A percentile compares a stretch with the other conserved stretches of the same genome.
phyloP scores from a whole-genome alignment of 2,329 filamentous ascomycete genomes.

The Alternaria viburni region DNA sequence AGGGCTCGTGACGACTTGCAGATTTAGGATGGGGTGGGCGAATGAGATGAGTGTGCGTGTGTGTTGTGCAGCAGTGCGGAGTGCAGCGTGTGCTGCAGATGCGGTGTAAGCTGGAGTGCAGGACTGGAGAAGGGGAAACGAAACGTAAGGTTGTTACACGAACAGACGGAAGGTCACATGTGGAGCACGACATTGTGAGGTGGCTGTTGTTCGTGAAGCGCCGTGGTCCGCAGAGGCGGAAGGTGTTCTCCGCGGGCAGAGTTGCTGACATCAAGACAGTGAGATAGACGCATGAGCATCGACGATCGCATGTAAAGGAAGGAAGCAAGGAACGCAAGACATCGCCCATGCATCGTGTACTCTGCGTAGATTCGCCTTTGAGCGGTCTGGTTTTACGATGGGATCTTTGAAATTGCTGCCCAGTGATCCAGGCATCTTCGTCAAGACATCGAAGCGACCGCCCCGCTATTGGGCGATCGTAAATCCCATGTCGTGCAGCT shows the following conservation, averaged over 20 bases:
- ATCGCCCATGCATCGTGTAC: neutral
- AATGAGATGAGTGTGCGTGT: constrained; percentile 12
- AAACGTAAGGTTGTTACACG: neutral
- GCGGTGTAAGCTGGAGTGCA: constrained; percentile 18
- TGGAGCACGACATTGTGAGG: neutral
- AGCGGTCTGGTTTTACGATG: neutral
- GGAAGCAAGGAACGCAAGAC: no score
- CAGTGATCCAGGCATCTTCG: neutral
- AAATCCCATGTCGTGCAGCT: constrained; percentile 1
- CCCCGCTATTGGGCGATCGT: neutral
- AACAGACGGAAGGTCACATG: neutral
- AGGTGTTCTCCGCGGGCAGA: neutral
- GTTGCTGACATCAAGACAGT: neutral
- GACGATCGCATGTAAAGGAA: neutral
- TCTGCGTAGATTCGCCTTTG: neutral
- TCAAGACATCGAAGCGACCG: neutral
- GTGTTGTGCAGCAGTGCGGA: constrained; percentile 16
- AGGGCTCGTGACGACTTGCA: constrained; percentile 13
- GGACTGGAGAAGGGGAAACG: neutral
- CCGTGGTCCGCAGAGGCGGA: neutral
- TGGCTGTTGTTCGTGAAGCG: neutral
- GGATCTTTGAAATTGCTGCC: neutral
- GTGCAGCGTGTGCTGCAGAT: constrained; percentile 18
- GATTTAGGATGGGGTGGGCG: neutral
- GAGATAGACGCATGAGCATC: neutral